A percentile compares a stretch with the other conserved stretches of the same genome.
Conservation (phyloP, 768 basidiomycete genomes). For the Lepiota venenata region DNA sequence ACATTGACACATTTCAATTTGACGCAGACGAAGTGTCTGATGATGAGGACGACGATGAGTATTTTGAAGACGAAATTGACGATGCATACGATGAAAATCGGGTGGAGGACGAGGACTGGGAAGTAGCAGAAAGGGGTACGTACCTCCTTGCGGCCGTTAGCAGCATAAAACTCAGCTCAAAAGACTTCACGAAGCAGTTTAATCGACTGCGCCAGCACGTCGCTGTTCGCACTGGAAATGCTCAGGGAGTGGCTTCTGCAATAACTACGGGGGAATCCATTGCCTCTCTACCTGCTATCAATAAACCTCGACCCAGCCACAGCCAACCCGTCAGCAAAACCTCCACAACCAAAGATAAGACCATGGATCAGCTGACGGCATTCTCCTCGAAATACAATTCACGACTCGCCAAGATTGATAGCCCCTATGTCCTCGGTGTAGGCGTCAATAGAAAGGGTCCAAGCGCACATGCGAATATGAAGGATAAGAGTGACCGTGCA, state of each 20-base stretch:
- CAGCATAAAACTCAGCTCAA: neutral
- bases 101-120: slow-evolving; percentile 88
- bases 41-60: slow-evolving; percentile 32
- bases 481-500: slow-evolving; percentile 96
- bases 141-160: neutral
- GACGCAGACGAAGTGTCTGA: slow-evolving; percentile 36
- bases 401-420: slow-evolving; percentile 69
- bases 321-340: slow-evolving; percentile 21
- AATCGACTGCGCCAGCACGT: slow-evolving; percentile 93
- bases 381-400: slow-evolving; percentile 71
- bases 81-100: slow-evolving; percentile 53
- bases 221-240: slow-evolving; percentile 73
- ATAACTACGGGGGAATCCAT: slow-evolving; percentile 46
- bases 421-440: slow-evolving; percentile 62
- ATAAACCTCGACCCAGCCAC: slow-evolving; percentile 48
- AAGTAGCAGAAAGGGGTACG: slow-evolving; percentile 78
- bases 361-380: slow-evolving; percentile 68
- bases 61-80: slow-evolving; percentile 26
- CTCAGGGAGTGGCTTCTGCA: slow-evolving; percentile 54
- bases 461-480: slow-evolving; percentile 79
- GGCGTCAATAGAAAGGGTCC: slow-evolving; percentile 93
- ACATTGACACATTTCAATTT: slow-evolving; percentile 40
- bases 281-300: slow-evolving; percentile 66
- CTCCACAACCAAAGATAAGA: slow-evolving; percentile 47
- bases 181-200: slow-evolving; percentile 99